Percentiles rank a stretch among this genome's conserved stretches.
phyloP scores from a whole-genome alignment of 345 rosid genomes.

The Eucalyptus tenuipes region DNA sequence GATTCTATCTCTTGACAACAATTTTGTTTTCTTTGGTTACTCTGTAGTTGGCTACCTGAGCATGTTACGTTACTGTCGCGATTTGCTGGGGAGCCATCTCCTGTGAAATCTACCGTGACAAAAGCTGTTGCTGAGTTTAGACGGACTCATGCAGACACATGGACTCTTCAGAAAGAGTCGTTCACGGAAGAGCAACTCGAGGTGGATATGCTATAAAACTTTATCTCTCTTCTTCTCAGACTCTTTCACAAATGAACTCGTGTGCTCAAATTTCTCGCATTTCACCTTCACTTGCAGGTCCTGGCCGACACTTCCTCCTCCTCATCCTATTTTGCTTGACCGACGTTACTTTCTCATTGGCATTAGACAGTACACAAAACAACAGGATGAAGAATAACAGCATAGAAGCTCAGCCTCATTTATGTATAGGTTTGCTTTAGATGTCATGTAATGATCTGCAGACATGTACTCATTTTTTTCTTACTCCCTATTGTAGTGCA shows the following conservation, averaged over 20 bases:
- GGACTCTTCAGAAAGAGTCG: constrained; percentile 84
- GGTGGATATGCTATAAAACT: constrained; percentile 19
- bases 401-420: not conserved
- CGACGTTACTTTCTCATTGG: not conserved
- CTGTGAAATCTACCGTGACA: constrained; percentile 85
- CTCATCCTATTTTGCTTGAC: constrained; percentile 90
- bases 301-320: constrained; percentile 94
- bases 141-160: constrained; percentile 92
- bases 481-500: not conserved
- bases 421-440: not conserved
- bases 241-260: not conserved
- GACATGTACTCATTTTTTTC: not conserved
- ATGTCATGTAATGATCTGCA: not conserved
- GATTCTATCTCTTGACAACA: not conserved
- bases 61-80: constrained; percentile 85
- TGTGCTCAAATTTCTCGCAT: not conserved
- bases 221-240: not conserved
- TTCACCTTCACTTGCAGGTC: constrained; percentile 39
- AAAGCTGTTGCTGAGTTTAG: constrained; percentile 98
- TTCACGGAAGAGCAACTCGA: constrained; percentile 96
- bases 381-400: not conserved
- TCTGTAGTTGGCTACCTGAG: constrained; percentile 79
- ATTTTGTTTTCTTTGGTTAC: not conserved
- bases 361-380: not conserved
- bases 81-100: constrained; percentile 72